Evolutionary conservation across 2,329 filamentous ascomycete genomes (phyloP).

Genomic region (Myriosclerotinia duriaeana): DNA sequence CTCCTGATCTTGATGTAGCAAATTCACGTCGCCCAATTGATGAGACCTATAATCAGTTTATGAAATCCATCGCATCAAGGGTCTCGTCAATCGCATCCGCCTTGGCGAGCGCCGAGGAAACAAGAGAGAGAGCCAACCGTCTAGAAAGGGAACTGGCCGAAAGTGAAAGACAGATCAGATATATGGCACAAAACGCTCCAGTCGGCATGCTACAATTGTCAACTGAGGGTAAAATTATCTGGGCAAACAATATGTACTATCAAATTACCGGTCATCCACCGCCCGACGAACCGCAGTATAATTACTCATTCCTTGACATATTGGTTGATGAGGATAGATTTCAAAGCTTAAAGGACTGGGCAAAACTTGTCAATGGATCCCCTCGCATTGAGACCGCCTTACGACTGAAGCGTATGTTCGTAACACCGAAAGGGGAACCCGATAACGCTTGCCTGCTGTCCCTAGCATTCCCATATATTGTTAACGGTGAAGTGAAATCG

Average conservation of each 20-base stretch:
- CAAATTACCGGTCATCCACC: slow-evolving; percentile 30
- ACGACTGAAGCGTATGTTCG: slow-evolving; percentile 35
- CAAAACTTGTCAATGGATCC: slow-evolving; percentile 28
- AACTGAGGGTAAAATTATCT: slow-evolving; percentile 32
- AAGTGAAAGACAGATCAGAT: slow-evolving; percentile 31
- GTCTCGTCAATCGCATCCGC: slow-evolving; percentile 32
- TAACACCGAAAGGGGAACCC: slow-evolving; percentile 34
- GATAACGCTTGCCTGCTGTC: slow-evolving; percentile 34
- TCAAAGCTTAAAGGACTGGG: slow-evolving; percentile 30
- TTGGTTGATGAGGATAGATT: slow-evolving; percentile 32
- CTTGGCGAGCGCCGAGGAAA: slow-evolving; percentile 32
- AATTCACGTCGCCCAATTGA: slow-evolving; percentile 37
- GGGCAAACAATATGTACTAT: slow-evolving; percentile 38
- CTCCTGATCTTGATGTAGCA: not conserved
- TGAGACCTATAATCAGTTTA: slow-evolving; percentile 33
- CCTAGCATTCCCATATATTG: slow-evolving; percentile 32
- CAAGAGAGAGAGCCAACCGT: slow-evolving; percentile 18
- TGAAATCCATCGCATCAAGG: slow-evolving; percentile 33
- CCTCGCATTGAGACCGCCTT: slow-evolving; percentile 32
- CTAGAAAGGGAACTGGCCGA: slow-evolving; percentile 25
- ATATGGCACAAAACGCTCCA: slow-evolving; percentile 38
- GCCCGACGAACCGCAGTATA: slow-evolving; percentile 26
- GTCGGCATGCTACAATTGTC: slow-evolving; percentile 37
- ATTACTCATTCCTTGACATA: slow-evolving; percentile 32
- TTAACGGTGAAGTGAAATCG: slow-evolving; percentile 33